Evolutionary conservation across 1,284 basidiomycete genomes (phyloP).

Genomic region (Limonomyces culmigenus): DNA sequence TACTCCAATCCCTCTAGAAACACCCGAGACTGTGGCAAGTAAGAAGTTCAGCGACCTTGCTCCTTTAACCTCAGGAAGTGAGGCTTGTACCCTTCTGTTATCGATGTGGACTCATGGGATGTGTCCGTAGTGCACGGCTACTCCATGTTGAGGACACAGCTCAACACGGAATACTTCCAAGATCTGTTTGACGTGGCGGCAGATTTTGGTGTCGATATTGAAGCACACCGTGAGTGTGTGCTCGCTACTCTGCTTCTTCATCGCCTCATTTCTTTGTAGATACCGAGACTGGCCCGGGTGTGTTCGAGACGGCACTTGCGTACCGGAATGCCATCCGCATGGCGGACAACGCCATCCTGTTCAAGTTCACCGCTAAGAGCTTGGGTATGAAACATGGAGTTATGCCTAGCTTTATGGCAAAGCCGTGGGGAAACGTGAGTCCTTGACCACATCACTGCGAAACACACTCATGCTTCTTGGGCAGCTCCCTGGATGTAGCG

Average conservation of each 20-base stretch:
- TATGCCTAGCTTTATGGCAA: constrained; percentile 95
- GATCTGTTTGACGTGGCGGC: constrained; percentile 69
- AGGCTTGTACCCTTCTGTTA: constrained; percentile 16
- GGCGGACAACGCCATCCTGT: constrained; percentile 89
- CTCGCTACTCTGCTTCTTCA: no score
- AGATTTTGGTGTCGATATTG: constrained; percentile 70
- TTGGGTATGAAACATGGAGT: constrained; percentile 81
- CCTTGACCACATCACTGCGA: no score
- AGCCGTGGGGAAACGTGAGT: constrained; percentile 81
- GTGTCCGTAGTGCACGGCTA: constrained; percentile 77
- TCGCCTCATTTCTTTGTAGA: constrained; percentile 38
- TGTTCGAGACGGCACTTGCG: constrained; percentile 87
- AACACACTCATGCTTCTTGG: not conserved
- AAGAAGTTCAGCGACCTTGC: constrained; percentile 67
- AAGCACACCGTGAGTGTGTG: constrained; percentile 84
- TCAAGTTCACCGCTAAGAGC: constrained; percentile 88
- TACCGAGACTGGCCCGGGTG: constrained; percentile 89
- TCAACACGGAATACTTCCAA: constrained; percentile 84
- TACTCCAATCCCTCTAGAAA: constrained; percentile 35
- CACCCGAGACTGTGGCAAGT: constrained; percentile 50
- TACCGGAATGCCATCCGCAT: constrained; percentile 76
- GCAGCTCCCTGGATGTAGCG: constrained; percentile 82
- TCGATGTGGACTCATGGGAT: not conserved
- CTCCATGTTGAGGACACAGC: constrained; percentile 72
- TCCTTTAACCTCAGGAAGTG: constrained; percentile 84